These are phyloP conservation scores for Aspergillus nidulans DNA, from an alignment of 495 filamentous ascomycete species.

Conservation along the genomic window DNA sequence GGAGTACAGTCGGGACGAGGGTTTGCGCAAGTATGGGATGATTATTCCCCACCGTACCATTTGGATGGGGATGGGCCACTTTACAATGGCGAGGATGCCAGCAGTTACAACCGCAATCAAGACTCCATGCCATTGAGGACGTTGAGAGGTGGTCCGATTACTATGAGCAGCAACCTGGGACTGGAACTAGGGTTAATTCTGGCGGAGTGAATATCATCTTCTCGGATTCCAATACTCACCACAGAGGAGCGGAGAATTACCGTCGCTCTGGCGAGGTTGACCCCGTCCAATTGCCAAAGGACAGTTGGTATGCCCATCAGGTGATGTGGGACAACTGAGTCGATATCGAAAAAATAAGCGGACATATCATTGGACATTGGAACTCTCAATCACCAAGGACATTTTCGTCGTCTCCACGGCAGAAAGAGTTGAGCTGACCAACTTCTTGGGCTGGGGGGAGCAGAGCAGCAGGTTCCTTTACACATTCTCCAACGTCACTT, in stretches of 20 bases:
- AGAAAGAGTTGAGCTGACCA: conserved; percentile 1
- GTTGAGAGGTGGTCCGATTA: conserved; percentile 3
- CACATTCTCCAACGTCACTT: conserved; percentile 10
- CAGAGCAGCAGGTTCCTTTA: conserved; percentile 7
- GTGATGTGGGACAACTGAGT: conserved; percentile 18
- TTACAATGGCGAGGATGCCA: conserved; percentile 6
- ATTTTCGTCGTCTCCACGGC: conserved; percentile 6
- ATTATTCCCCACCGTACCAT: conserved; percentile 11
- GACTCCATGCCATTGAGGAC: conserved; percentile 1
- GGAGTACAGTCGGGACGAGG: conserved; percentile 13
- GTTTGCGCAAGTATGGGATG: conserved; percentile 10
- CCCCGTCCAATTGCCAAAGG: conserved; percentile 6
- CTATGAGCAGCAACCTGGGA: conserved; percentile 7
- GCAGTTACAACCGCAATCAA: conserved; percentile 9
- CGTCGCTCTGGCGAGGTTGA: conserved; percentile 10
- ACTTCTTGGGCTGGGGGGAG: conserved; percentile 3
- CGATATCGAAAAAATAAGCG: conserved; percentile 1
- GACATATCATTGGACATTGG: conserved; percentile 14
- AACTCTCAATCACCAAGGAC: conserved; percentile 8
- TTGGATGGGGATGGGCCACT: conserved; percentile 6
- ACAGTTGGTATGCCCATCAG: conserved; percentile 10
- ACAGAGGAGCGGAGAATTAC: conserved; percentile 6
- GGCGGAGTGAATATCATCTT: conserved; percentile 11
- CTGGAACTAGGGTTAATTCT: conserved; percentile 7
- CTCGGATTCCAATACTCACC: conserved; percentile 9